A percentile compares a stretch with the other conserved stretches of the same genome.
Conservation (phyloP, 202 grass and related monocot genomes). For the Carex arenaria region DNA sequence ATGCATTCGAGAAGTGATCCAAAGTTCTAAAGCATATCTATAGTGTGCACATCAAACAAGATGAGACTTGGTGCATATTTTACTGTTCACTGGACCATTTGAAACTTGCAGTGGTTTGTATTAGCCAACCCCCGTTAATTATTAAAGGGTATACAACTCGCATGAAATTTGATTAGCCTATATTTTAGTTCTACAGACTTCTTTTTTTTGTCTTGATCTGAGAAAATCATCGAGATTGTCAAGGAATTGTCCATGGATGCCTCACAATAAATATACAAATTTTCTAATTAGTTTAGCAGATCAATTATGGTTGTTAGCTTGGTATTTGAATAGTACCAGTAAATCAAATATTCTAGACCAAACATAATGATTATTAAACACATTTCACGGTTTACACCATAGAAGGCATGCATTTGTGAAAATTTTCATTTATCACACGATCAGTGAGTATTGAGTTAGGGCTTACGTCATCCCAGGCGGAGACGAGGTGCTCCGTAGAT, state of each 20-base stretch:
- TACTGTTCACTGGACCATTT: not conserved
- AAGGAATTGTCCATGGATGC: not conserved
- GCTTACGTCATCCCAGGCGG: constrained; percentile 83
- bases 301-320: not conserved
- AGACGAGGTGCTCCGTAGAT: constrained; percentile 66
- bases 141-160: not conserved
- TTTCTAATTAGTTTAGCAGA: not conserved
- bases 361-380: not conserved
- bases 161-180: not conserved
- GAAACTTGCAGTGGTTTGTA: not conserved
- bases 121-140: not conserved
- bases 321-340: not conserved
- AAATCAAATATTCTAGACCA: not conserved
- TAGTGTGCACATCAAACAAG: not conserved
- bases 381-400: not conserved
- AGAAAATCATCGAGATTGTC: not conserved
- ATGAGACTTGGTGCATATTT: not conserved
- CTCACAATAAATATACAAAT: not conserved
- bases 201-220: not conserved
- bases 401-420: not conserved
- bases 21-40: not conserved
- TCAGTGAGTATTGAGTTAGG: not conserved
- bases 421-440: not conserved
- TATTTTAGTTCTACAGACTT: not conserved
- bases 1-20: not conserved